Conservation (phyloP, 257 asterid genomes). For the Solanum ossicruentum region DNA sequence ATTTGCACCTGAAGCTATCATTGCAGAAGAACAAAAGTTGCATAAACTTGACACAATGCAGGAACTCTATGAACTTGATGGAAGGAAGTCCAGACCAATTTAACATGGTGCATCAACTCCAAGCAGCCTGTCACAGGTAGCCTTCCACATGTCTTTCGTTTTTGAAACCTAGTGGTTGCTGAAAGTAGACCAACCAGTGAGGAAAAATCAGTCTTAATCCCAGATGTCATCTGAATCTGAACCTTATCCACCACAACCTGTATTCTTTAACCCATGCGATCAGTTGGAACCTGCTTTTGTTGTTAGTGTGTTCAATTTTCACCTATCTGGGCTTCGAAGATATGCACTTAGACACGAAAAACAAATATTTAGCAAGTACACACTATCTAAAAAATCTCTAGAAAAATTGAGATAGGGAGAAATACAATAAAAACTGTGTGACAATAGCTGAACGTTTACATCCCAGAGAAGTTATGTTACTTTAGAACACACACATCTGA, state of each 20-base stretch:
- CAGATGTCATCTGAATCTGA: background rate
- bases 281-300: background rate
- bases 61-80: slow-evolving; percentile 90
- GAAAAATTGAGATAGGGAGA: background rate
- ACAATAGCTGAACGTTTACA: background rate
- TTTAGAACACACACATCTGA: background rate
- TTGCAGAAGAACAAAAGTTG: background rate
- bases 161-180: background rate
- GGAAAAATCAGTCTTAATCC: background rate
- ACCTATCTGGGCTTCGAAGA: background rate
- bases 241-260: background rate
- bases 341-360: background rate
- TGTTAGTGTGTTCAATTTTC: background rate
- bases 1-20: background rate
- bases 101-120: slow-evolving; percentile 75
- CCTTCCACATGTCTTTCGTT: background rate
- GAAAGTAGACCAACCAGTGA: background rate
- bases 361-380: background rate
- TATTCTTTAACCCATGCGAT: background rate
- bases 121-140: slow-evolving; percentile 47
- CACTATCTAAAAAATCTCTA: background rate
- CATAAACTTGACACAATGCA: slow-evolving; percentile 3
- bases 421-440: background rate
- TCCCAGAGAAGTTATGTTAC: background rate
- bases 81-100: slow-evolving; percentile 74